Conservation (phyloP, 169 alveolate species). For the Cytauxzoon felis region DNA sequence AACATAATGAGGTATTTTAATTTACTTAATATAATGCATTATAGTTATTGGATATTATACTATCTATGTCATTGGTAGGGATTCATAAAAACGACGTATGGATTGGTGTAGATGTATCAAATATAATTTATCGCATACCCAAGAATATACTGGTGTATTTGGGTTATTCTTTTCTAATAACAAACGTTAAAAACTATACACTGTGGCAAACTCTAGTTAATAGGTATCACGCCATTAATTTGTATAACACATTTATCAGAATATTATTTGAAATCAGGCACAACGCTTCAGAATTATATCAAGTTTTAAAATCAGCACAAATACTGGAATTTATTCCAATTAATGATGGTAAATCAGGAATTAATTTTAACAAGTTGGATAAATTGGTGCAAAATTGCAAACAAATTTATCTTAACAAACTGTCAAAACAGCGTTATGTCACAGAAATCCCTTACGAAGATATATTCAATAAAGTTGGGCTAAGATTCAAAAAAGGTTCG, state of each 20-base stretch:
- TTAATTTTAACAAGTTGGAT: background rate
- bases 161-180: constrained; percentile 52
- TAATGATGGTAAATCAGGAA: too few relatives aligned
- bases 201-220: constrained; percentile 47
- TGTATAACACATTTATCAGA: too few relatives aligned
- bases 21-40: background rate
- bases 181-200: constrained; percentile 8
- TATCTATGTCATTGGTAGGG: constrained; percentile 59
- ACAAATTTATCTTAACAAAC: constrained; percentile 16
- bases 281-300: constrained; percentile 31
- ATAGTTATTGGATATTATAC: constrained; percentile 46
- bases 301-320: constrained; percentile 45
- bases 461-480: constrained; percentile 28
- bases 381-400: constrained; percentile 28
- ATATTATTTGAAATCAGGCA: constrained; percentile 34
- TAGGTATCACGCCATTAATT: too few relatives aligned
- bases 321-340: constrained; percentile 7
- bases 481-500: constrained; percentile 29
- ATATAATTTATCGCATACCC: constrained; percentile 9
- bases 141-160: constrained; percentile 51
- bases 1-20: constrained; percentile 36
- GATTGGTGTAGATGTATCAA: constrained; percentile 14
- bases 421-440: constrained; percentile 32
- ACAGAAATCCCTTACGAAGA: constrained; percentile 33
- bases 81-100: constrained; percentile 43